phyloP scores from a whole-genome alignment of 768 basidiomycete genomes.

The Royoungia palumana region DNA sequence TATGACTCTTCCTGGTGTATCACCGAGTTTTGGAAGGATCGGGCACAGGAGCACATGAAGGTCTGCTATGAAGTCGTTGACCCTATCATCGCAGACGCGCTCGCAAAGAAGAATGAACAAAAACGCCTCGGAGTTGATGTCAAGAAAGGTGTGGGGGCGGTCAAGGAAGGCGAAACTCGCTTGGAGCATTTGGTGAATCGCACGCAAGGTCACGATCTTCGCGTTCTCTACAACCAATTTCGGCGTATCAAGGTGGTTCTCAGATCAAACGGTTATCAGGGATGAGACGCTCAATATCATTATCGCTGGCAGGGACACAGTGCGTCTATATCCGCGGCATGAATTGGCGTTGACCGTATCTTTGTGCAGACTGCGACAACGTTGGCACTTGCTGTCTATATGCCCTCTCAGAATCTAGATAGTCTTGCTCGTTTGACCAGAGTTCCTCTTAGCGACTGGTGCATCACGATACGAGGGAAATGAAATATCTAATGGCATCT shows the following conservation, averaged over 20 bases:
- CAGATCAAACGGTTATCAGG: conserved; percentile 23
- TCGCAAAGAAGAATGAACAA: conserved; percentile 34
- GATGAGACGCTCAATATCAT: conserved; percentile 29
- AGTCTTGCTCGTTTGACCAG: conserved; percentile 43
- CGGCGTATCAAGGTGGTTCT: not conserved
- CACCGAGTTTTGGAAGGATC: conserved; percentile 41
- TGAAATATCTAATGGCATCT: conserved; percentile 63
- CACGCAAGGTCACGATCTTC: conserved; percentile 44
- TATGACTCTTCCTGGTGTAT: conserved; percentile 45
- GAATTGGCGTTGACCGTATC: not conserved
- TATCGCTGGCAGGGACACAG: conserved; percentile 43
- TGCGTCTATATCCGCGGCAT: conserved; percentile 6
- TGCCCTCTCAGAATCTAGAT: conserved; percentile 38
- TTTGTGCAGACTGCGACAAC: conserved; percentile 27
- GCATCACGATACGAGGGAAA: conserved; percentile 54
- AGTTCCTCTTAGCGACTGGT: conserved; percentile 46
- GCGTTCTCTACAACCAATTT: too few relatives aligned
- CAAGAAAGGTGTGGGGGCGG: conserved; percentile 21
- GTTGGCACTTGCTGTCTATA: conserved; percentile 15
- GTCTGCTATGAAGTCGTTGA: conserved; percentile 45
- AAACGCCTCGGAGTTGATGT: conserved; percentile 5
- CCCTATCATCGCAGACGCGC: conserved; percentile 43
- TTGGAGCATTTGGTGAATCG: conserved; percentile 53
- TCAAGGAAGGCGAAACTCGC: conserved; percentile 42
- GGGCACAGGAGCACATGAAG: conserved; percentile 35